Conservation (phyloP, 2,329 filamentous ascomycete species). For the Cladosporium sp. region DNA sequence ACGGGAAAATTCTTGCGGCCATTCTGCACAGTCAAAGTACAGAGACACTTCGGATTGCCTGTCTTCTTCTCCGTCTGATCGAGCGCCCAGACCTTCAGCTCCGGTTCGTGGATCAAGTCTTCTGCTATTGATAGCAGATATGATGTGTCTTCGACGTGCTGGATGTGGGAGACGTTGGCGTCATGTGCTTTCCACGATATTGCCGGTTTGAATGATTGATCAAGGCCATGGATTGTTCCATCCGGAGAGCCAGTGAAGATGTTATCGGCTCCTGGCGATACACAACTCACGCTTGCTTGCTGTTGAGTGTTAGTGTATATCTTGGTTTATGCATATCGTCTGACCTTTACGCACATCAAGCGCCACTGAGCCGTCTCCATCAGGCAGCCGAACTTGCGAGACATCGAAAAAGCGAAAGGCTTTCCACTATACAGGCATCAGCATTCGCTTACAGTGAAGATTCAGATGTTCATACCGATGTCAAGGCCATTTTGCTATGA, state of each 20-base stretch:
- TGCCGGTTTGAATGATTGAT: conserved; percentile 79
- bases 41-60: conserved; percentile 80
- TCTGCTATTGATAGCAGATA: conserved; percentile 83
- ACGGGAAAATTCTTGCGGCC: conserved; percentile 92
- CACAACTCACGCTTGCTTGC: conserved; percentile 68
- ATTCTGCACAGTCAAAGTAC: conserved; percentile 81
- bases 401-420: conserved; percentile 99
- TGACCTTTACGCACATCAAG: conserved; percentile 26
- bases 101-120: conserved; percentile 80
- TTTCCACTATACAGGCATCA: conserved; percentile 73
- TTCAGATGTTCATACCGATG: conserved; percentile 24
- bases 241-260: conserved; percentile 84
- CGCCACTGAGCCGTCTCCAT: conserved; percentile 64
- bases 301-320: conserved; percentile 25
- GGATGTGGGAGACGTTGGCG: conserved; percentile 80
- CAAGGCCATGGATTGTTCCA: conserved; percentile 83
- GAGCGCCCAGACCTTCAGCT: conserved; percentile 95
- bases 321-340: not conserved
- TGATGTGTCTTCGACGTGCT: conserved; percentile 82
- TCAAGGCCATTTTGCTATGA: conserved; percentile 29
- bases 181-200: conserved; percentile 86
- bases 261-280: conserved; percentile 83
- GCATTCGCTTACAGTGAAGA: not conserved
- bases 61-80: conserved; percentile 95
- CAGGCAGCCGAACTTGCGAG: conserved; percentile 71